Evolutionary conservation across 129 eudicot genomes (phyloP).

Genomic region (Smallanthus sonchifolius): DNA sequence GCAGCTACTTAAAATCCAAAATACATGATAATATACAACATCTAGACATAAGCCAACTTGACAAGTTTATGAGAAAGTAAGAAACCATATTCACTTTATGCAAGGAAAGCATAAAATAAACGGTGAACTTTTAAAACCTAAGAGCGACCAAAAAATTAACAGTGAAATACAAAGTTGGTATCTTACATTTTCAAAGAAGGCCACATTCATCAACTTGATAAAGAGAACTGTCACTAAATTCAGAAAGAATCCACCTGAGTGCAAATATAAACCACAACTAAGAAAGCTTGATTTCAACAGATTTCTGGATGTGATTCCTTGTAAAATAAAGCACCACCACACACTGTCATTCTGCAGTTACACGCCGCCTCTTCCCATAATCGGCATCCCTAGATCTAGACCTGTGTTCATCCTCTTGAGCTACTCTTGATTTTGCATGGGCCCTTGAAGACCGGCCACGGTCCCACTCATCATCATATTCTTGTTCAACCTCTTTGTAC

Average conservation of each 20-base stretch:
- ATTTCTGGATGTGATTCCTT: slow-evolving; percentile 16
- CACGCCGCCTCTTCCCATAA: slow-evolving; percentile 77
- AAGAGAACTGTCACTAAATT: slow-evolving; percentile 6
- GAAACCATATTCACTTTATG: neutral
- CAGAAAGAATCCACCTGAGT: slow-evolving; percentile 22
- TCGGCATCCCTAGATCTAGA: slow-evolving; percentile 81
- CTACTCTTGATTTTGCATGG: slow-evolving; percentile 53
- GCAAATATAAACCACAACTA: slow-evolving; percentile 22
- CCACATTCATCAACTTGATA: slow-evolving; percentile 14
- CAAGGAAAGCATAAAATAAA: neutral
- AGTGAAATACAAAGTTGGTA: neutral
- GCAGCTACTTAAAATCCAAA: neutral
- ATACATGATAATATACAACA: neutral
- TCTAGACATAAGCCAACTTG: neutral
- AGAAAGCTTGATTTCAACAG: slow-evolving; percentile 14
- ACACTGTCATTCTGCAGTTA: slow-evolving; percentile 52
- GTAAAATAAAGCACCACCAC: neutral
- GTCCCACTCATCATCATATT: slow-evolving; percentile 75
- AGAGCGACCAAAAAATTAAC: neutral
- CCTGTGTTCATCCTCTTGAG: slow-evolving; percentile 63
- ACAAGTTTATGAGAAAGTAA: neutral
- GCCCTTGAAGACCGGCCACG: slow-evolving; percentile 69
- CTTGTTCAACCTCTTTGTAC: slow-evolving; percentile 59
- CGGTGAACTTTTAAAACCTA: neutral
- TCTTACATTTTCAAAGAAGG: slow-evolving; percentile 21